Base-by-base conservation (phyloP, 495 filamentous ascomycete species). In the Aspergillus sparsus region DNA sequence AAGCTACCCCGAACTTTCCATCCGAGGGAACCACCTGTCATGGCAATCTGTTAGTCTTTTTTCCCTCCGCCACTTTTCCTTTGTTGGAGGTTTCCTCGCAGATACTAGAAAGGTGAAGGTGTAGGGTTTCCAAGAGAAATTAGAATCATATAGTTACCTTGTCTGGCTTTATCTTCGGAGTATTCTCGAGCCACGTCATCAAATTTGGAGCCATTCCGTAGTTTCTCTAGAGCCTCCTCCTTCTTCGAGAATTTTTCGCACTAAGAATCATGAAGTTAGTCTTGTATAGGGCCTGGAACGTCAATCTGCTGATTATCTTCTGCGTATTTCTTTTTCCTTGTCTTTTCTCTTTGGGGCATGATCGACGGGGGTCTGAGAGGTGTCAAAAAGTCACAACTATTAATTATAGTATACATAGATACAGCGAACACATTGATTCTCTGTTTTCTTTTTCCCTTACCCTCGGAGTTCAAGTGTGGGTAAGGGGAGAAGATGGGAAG, bases 191-290 rank as follows among this genome's bases (percentile, higher is more conserved):
- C 93, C 5, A 96, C 91, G n/a, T 90, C 88, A 64, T 94, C 90
- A 66, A 97, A 97, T 66, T 91, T 92, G 31, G 79, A 81, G 7
- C 92, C 92, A 33, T 85, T 86, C 47, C 82, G 80, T 15, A 96
- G 76, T 74, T 94, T 90, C 56, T 85, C 82, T 6, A 96, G 71
- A 0, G 92, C 93, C 71, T 94, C 90, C 77, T 96, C 91, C 69
- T 93, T 95, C 74, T 89, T 92, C 44, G 82, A 77, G 72, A 92
- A 85, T 73, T 97, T 97, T 69, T 91, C 89, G 70, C 92, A 96
- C 89, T 91, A 27, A 1, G 21, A 3, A 27, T 1, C 21, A 27
- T 27, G 21, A 27, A 27, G 21, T 27, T 27, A 27, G 21, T 27
- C 21, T 27, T 27, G 21, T 27, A 27, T 27, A 27, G 21, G 21